Evolutionary conservation across 768 basidiomycete species (phyloP).

Genomic region (Suillus weaverae): DNA sequence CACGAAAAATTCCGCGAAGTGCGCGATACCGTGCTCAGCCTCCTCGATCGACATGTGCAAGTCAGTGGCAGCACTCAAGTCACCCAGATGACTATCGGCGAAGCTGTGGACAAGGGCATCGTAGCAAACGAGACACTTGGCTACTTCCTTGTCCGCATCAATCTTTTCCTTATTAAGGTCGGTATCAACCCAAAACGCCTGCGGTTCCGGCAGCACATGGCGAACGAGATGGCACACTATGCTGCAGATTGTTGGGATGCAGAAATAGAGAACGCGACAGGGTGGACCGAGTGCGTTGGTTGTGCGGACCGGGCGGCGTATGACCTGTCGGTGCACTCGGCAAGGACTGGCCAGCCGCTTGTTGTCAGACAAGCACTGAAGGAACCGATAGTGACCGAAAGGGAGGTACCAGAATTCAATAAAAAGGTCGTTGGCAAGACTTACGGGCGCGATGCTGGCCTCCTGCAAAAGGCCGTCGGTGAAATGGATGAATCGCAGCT

Average conservation of each 20-base stretch:
- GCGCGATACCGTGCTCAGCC: constrained; percentile 67
- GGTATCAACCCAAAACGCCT: constrained; percentile 83
- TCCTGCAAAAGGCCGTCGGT: constrained; percentile 62
- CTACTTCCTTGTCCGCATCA: constrained; percentile 93
- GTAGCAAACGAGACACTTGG: constrained; percentile 97
- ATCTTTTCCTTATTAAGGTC: constrained; percentile 85
- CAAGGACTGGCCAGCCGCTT: constrained; percentile 79
- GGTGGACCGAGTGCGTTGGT: constrained; percentile 99
- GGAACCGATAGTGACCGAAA: constrained; percentile 82
- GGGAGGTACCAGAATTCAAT: constrained; percentile 76
- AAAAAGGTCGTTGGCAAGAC: constrained; percentile 89
- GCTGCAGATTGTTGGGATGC: constrained; percentile 99
- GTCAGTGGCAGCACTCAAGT: constrained; percentile 66
- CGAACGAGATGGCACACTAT: constrained; percentile 99
- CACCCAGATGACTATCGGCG: constrained; percentile 73
- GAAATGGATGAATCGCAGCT: constrained; percentile 68
- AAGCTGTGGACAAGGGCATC: constrained; percentile 81
- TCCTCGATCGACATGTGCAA: constrained; percentile 87
- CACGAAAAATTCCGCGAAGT: constrained; percentile 85
- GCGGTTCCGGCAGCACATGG: constrained; percentile 98
- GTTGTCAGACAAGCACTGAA: constrained; percentile 85
- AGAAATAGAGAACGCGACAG: constrained; percentile 82
- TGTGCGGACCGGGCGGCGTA: constrained; percentile 98
- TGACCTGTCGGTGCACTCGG: constrained; percentile 87
- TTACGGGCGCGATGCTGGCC: constrained; percentile 79